Conservation (phyloP, 1,139 yeast species). For the Hemisphaericaspora lyxosophila region DNA sequence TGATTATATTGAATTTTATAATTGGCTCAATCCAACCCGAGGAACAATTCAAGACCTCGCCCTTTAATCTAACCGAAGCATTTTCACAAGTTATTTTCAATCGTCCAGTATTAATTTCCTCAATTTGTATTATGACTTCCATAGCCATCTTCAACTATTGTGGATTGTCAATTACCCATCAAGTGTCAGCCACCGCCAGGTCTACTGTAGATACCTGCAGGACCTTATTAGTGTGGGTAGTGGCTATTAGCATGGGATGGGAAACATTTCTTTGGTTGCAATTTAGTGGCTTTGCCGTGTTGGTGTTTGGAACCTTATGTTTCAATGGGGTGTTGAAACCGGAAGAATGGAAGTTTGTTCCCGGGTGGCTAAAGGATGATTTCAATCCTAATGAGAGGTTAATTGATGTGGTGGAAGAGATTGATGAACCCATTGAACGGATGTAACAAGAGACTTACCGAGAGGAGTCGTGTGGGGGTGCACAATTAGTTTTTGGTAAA, state of each 20-base stretch:
- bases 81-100: slow-evolving; percentile 49
- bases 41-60: slow-evolving; percentile 38
- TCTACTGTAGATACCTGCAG: slow-evolving; percentile 80
- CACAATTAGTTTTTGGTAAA: not conserved
- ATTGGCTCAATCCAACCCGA: slow-evolving; percentile 36
- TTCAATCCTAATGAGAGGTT: slow-evolving; percentile 17
- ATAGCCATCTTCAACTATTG: slow-evolving; percentile 73
- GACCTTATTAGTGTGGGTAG: slow-evolving; percentile 72
- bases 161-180: slow-evolving; percentile 68
- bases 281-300: slow-evolving; percentile 58
- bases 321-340: slow-evolving; percentile 68
- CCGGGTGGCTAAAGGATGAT: slow-evolving; percentile 36
- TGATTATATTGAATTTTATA: slow-evolving; percentile 45
- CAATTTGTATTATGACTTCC: slow-evolving; percentile 67
- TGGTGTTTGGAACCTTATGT: slow-evolving; percentile 72
- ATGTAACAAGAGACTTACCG: not conserved
- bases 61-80: slow-evolving; percentile 59
- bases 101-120: slow-evolving; percentile 46
- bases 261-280: slow-evolving; percentile 65
- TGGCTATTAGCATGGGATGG: slow-evolving; percentile 79
- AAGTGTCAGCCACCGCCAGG: slow-evolving; percentile 72
- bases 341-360: slow-evolving; percentile 47
- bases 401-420: slow-evolving; percentile 37
- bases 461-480: slow-evolving; percentile 3
- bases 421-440: slow-evolving; percentile 18